Evolutionary conservation across 345 rosid genomes (phyloP).

Genomic region (Cardamine occulta): DNA sequence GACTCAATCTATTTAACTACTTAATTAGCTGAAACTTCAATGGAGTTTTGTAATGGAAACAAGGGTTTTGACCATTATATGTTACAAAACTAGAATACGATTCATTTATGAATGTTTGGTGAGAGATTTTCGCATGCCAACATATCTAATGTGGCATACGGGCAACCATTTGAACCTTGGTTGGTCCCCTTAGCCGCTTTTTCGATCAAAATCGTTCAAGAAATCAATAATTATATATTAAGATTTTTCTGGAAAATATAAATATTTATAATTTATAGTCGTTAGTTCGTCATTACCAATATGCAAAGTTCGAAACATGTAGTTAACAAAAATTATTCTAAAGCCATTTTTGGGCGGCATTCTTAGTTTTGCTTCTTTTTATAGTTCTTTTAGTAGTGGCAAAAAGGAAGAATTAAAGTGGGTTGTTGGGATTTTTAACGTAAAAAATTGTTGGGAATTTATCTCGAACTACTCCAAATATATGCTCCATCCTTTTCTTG

Average conservation of each 20-base stretch:
- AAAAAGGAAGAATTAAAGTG: constrained; percentile 42
- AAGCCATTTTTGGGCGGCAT: constrained; percentile 40
- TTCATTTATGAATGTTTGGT: constrained; percentile 18
- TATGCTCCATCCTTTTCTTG: not conserved
- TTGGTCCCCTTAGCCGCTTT: constrained; percentile 39
- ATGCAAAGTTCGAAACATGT: constrained; percentile 36
- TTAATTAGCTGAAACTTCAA: not conserved
- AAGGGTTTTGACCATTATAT: not conserved
- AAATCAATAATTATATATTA: not conserved
- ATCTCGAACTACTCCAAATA: constrained; percentile 4
- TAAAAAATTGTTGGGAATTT: constrained; percentile 13
- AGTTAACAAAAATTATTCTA: constrained; percentile 28
- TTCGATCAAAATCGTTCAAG: not conserved
- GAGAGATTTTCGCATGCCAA: constrained; percentile 35
- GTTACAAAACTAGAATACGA: not conserved
- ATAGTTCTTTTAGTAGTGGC: constrained; percentile 41
- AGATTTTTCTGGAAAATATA: not conserved
- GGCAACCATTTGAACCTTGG: constrained; percentile 41
- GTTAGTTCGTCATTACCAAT: constrained; percentile 24
- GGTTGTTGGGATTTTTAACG: constrained; percentile 41
- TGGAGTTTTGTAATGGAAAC: constrained; percentile 4
- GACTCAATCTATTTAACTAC: not conserved
- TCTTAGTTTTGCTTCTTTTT: constrained; percentile 42
- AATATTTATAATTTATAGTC: not conserved
- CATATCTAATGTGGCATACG: constrained; percentile 43